Conservation (phyloP, 1,284 basidiomycete genomes). For the Trametes versicolor region DNA sequence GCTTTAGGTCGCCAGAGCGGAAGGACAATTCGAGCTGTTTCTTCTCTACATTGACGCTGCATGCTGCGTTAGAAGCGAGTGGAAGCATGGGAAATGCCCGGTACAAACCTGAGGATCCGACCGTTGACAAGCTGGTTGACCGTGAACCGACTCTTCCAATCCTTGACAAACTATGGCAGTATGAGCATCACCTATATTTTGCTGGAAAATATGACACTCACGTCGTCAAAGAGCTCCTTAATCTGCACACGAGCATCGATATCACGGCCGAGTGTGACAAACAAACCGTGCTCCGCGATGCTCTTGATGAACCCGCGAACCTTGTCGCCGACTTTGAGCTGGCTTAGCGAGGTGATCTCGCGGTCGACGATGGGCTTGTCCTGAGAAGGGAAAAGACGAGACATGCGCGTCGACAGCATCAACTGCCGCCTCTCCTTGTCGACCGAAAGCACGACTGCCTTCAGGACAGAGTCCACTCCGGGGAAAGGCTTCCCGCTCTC, state of each 20-base stretch:
- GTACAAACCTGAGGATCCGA: slow-evolving; percentile 74
- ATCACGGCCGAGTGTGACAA: slow-evolving; percentile 85
- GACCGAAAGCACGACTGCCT: slow-evolving; percentile 75
- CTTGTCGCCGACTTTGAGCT: slow-evolving; percentile 78
- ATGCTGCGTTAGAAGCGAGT: neutral
- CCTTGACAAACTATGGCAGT: slow-evolving; percentile 83
- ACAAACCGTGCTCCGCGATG: slow-evolving; percentile 89
- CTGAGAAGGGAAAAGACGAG: slow-evolving; percentile 66
- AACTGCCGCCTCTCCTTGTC: slow-evolving; percentile 75
- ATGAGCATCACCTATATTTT: neutral
- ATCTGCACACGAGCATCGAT: slow-evolving; percentile 95
- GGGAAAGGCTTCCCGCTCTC: slow-evolving; percentile 68
- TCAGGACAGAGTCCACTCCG: slow-evolving; percentile 70
- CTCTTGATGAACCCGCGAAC: slow-evolving; percentile 92
- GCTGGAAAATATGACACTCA: slow-evolving; percentile 46
- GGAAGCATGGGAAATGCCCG: neutral
- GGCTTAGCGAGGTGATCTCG: slow-evolving; percentile 71
- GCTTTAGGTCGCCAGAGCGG: slow-evolving; percentile 65
- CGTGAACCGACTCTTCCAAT: slow-evolving; percentile 90
- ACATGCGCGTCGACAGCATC: slow-evolving; percentile 82
- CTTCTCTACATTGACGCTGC: slow-evolving; percentile 71
- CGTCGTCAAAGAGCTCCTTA: slow-evolving; percentile 91
- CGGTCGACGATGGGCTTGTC: slow-evolving; percentile 68
- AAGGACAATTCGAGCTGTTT: slow-evolving; percentile 92
- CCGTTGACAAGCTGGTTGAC: slow-evolving; percentile 89